phyloP scores from a whole-genome alignment of 805 yeast genomes.

The Cyberlindnera misumaiensis region DNA sequence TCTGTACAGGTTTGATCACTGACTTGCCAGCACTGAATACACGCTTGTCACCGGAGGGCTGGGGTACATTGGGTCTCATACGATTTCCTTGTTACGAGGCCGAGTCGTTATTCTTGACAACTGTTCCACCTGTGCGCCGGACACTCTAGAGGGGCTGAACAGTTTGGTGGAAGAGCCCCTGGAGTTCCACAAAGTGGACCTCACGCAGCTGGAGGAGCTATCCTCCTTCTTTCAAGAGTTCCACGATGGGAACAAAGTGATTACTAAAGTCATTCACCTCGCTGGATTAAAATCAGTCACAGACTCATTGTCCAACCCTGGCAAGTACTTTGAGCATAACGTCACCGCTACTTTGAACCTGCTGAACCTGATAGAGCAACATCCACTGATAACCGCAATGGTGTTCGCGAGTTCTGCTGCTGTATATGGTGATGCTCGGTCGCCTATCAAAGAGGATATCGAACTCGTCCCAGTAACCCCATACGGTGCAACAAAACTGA shows the following conservation, averaged over 20 bases:
- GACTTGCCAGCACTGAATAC: conserved; percentile 8
- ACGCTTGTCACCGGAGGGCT: conserved; percentile 72
- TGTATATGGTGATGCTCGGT: conserved; percentile 75
- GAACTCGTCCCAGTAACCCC: conserved; percentile 59
- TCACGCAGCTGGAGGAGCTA: conserved; percentile 4
- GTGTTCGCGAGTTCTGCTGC: conserved; percentile 80
- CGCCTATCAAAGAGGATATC: conserved; percentile 56
- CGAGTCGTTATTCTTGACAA: conserved; percentile 72
- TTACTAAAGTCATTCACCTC: conserved; percentile 44
- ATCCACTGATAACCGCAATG: conserved; percentile 35
- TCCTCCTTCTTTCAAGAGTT: conserved; percentile 5
- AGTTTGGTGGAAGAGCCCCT: conserved; percentile 39
- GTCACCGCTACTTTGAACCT: conserved; percentile 58
- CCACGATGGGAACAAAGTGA: conserved; percentile 6
- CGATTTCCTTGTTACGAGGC: conserved; percentile 53
- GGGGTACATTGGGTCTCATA: conserved; percentile 82
- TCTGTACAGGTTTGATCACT: no score
- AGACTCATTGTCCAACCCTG: conserved; percentile 63
- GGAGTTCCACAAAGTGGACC: conserved; percentile 33
- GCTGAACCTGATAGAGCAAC: conserved; percentile 40
- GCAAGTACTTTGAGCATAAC: conserved; percentile 62
- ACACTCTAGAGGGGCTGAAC: conserved; percentile 42
- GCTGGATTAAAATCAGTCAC: conserved; percentile 84
- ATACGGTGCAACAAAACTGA: conserved; percentile 65
- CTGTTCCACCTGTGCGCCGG: conserved; percentile 57